Evolutionary conservation across 768 basidiomycete genomes (phyloP), one percentile per base, ranked within the genome.

Genomic region (Termitomyces sp.): DNA sequence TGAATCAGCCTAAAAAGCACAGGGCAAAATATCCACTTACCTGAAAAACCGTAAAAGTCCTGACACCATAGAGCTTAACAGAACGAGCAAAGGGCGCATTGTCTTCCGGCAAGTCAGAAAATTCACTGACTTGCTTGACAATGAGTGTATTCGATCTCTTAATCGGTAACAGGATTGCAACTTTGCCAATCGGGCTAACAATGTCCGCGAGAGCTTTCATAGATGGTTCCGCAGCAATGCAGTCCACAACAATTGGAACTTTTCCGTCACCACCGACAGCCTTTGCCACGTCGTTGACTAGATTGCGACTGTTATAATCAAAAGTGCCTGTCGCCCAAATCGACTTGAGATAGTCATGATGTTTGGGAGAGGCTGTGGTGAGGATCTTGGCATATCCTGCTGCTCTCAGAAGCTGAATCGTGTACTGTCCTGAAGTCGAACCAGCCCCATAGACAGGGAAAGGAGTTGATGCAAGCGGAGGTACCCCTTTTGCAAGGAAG

Each of bases 121-220:
- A 65, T 1, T 73, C 56, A 31, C 67, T 64, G 10, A 63, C 66
- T 6, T 59, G 53, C 3, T 60, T 62, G n/a, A 65, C 69, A 4
- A 68, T 72, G 12, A 79, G 64, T 17, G 17, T 65, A n/a, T 63
- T 65, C 14, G 77, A 75, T 55, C 73, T 67, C 61, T 82, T 83
- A 48, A 81, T 64, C 0, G 81, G 80, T 46, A 79, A 55, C 26
- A 82, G 65, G 17, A 79, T 53, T 2, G 79, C 79, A 4, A 78
- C 67, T 33, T 63, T 73, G 35, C 73, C 77, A n/a, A 59, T 55
- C 4, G 74, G 63, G 47, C 68, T 68, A 28, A 78, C 65, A 5
- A 79, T 63, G 31, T 73, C 65, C 3, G 73, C 65, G 17, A 82
- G 65, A 15, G 64, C 64, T 3, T 60, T 66, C 53, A 82, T 47